These are phyloP conservation scores for Botrytis sinoallii DNA, from an alignment of 2,329 filamentous ascomycete genomes.

Conservation along the genomic window DNA sequence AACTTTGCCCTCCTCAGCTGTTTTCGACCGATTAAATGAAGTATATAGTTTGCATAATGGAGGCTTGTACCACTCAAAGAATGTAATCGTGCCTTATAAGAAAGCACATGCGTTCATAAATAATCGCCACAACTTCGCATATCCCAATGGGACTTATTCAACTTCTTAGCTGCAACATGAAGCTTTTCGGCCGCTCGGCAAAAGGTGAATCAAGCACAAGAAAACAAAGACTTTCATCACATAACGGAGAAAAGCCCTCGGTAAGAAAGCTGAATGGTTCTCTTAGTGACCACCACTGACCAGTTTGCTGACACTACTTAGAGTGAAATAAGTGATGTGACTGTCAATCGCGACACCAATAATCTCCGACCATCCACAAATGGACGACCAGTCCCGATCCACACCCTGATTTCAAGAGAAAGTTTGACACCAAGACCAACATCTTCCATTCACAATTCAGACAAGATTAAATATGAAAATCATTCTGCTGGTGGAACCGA, in stretches of 20 bases:
- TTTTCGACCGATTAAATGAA: background rate
- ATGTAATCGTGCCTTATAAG: no score
- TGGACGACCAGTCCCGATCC: no score
- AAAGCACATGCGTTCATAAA: background rate
- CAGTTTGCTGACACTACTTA: background rate
- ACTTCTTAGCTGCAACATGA: background rate
- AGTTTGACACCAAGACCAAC: no score
- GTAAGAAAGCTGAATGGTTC: background rate
- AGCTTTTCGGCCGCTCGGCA: background rate
- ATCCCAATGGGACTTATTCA: background rate
- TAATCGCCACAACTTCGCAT: background rate
- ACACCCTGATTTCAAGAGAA: no score
- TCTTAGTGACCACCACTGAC: background rate
- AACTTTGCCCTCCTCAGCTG: background rate
- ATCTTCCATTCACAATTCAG: no score
- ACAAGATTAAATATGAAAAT: no score
- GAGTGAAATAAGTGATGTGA: background rate
- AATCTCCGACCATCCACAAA: background rate
- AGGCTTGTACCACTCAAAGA: background rate
- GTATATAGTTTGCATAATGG: background rate
- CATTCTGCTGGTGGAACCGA: no score
- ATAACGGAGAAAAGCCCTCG: background rate
- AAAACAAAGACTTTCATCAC: background rate
- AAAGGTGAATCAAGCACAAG: background rate
- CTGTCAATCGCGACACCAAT: accelerated